Conservation (phyloP, 495 filamentous ascomycete species). For the Hypoxylon subgilvum region DNA sequence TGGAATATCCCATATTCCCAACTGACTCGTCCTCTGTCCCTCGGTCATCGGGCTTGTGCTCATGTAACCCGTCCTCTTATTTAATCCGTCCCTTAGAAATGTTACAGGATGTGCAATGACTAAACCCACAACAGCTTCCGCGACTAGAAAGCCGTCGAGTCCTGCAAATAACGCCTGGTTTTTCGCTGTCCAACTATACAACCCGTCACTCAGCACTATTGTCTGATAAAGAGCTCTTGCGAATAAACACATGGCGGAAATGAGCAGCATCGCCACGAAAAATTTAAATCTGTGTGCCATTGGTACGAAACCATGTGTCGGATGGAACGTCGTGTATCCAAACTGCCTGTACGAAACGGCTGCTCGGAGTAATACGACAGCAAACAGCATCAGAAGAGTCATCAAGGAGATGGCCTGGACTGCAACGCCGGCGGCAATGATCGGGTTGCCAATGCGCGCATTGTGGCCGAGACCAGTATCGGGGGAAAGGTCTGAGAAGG, state of each 20-base stretch:
- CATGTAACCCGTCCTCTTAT: slow-evolving; percentile 18
- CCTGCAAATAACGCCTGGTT: slow-evolving; percentile 33
- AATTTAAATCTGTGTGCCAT: slow-evolving; percentile 35
- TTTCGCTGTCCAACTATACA: slow-evolving; percentile 30
- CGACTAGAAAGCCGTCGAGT: slow-evolving; percentile 26
- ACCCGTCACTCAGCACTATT: slow-evolving; percentile 38
- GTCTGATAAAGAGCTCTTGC: slow-evolving; percentile 24
- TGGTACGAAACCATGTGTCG: slow-evolving; percentile 26
- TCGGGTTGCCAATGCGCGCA: slow-evolving; percentile 18
- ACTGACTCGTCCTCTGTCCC: slow-evolving; percentile 12
- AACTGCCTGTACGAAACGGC: slow-evolving; percentile 20
- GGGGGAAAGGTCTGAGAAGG: slow-evolving; percentile 32
- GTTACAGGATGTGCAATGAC: slow-evolving; percentile 27
- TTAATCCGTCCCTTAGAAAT: slow-evolving; percentile 25
- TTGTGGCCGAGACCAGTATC: slow-evolving; percentile 25
- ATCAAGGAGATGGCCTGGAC: slow-evolving; percentile 28
- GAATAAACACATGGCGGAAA: slow-evolving; percentile 26
- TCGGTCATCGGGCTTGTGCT: slow-evolving; percentile 2
- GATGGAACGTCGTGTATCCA: slow-evolving; percentile 36
- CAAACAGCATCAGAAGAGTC: slow-evolving; percentile 17
- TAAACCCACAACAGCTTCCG: slow-evolving; percentile 28
- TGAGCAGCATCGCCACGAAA: slow-evolving; percentile 27
- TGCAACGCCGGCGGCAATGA: slow-evolving; percentile 24
- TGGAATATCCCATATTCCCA: no score
- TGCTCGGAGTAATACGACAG: slow-evolving; percentile 24